Conservation (phyloP, 176 grass and related monocot genomes). For the Zoysia japonica region DNA sequence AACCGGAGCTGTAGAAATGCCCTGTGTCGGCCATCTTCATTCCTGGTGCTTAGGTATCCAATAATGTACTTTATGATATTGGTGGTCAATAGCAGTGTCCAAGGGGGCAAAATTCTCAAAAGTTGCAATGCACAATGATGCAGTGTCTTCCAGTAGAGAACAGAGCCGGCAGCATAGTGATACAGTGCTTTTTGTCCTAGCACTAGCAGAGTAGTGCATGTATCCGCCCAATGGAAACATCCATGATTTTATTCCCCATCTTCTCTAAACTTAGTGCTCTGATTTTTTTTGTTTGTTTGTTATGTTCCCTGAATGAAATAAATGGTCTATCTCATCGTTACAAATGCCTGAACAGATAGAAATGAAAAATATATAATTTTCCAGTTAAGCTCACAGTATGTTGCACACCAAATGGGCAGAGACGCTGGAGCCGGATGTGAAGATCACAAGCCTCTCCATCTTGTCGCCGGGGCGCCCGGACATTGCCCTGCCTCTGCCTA, state of each 20-base stretch:
- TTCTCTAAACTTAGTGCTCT: not conserved
- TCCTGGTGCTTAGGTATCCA: constrained; percentile 15
- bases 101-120: not conserved
- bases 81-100: constrained; percentile 4
- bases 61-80: not conserved
- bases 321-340: not conserved
- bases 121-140: constrained; percentile 15
- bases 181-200: not conserved
- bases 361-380: not conserved
- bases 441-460: constrained; percentile 80
- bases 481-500: constrained; percentile 68
- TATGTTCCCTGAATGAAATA: not conserved
- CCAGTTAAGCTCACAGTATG: not conserved
- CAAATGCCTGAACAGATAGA: not conserved
- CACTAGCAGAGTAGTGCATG: not conserved
- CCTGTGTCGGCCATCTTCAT: not conserved
- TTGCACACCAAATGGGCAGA: constrained; percentile 29
- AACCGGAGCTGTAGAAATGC: not conserved
- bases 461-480: constrained; percentile 61
- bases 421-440: constrained; percentile 79
- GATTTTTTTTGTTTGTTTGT: not conserved
- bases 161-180: not conserved
- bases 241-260: not conserved
- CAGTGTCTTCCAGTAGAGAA: constrained; percentile 2
- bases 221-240: not conserved